Evolutionary conservation across 1,284 basidiomycete genomes (phyloP), one percentile per base, ranked within the genome.

Genomic region (Ceraceosorus bombacis): DNA sequence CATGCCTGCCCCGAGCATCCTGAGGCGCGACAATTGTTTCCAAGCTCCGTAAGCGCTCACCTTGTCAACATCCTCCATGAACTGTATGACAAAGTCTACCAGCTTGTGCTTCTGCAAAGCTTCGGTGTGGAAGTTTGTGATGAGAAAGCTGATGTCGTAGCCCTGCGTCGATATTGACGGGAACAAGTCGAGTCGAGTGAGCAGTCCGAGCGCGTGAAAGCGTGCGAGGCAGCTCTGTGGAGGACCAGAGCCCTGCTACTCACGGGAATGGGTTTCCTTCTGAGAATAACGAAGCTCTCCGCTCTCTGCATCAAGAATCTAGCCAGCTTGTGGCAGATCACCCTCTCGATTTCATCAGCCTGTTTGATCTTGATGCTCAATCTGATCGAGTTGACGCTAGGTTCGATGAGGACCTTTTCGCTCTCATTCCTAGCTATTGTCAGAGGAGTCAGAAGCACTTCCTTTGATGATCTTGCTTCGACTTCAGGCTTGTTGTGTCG

Each of bases 1-100:
- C 27, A 27, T 27, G 27, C 3, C 27, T 27, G 27, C 27, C 27
- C 3, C 27, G 27, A 27, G 27, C 27, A 27, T 27, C 27, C 27
- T 27, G 27, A 27, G 27, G 27, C 27, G 27, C 27, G 27, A 27
- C 27, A 27, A 27, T 3, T 27, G 27, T 27, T 27, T 27, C 27
- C 27, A 27, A 27, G 27, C 27, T 27, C 27, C 27, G 27, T 27
- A 27, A 27, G 3, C 27, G 27, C 91, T 90, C 77, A 90, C 89
- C 78, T 87, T 89, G 77, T 90, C 89, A 57, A 97, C 92, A 72
- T 97, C 92, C 77, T 97, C 92, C 93, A 97, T 97, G 78, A 97
- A 96, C 88, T 98, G 90, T 69, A 97, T 96, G 80, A 99, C 95
- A 80, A 99, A 99, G 80, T 99, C 95, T 51, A 99, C 95, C 58